These are phyloP conservation scores for Musa troglodytarum DNA, from an alignment of 176 grass and related monocot genomes.

Conservation along the genomic window DNA sequence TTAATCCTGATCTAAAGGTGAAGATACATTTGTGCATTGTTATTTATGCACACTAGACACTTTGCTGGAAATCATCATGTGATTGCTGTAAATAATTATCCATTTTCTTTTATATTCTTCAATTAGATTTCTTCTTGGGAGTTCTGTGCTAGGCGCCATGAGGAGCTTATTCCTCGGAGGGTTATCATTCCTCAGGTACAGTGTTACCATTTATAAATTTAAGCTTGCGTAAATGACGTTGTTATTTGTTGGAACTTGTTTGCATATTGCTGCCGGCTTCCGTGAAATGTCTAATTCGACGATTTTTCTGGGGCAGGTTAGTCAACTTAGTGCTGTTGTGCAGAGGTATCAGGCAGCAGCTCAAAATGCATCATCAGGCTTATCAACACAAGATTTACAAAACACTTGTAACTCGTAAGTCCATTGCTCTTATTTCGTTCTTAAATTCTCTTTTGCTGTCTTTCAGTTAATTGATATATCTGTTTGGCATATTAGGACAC, in stretches of 20 bases:
- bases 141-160: conserved; percentile 84
- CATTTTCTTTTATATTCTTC: neutral
- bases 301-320: conserved; percentile 50
- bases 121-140: conserved; percentile 92
- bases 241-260: neutral
- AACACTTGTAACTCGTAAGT: conserved; percentile 92
- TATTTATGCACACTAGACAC: neutral
- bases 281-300: neutral
- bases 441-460: conserved; percentile 14
- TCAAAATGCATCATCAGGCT: conserved; percentile 47
- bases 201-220: neutral
- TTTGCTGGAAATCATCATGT: neutral
- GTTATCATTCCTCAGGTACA: conserved; percentile 80
- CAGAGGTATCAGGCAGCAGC: conserved; percentile 69
- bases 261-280: neutral
- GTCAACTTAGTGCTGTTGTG: conserved; percentile 74
- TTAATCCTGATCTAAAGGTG: conserved; percentile 98
- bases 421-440: conserved; percentile 12
- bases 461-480: conserved; percentile 2
- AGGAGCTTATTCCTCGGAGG: conserved; percentile 93
- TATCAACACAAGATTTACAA: conserved; percentile 81
- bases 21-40: conserved; percentile 11
- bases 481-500: too few relatives aligned
- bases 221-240: neutral
- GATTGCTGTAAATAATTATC: neutral